Evolutionary conservation across 1,284 basidiomycete species (phyloP), one percentile per base, ranked within the genome.

Genomic region (Ceratobasidium sp.): DNA sequence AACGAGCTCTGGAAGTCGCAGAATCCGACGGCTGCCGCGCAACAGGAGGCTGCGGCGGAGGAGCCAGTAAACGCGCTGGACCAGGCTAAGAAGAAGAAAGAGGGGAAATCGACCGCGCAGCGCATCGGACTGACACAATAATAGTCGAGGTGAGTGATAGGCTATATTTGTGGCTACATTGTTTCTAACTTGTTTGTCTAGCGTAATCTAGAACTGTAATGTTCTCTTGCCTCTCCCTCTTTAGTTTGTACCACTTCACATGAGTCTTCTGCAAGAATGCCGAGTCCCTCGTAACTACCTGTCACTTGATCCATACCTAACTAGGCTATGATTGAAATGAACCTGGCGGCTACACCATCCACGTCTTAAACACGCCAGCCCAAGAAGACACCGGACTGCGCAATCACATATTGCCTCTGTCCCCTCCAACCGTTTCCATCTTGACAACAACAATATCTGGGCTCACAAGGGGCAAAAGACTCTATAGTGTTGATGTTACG

Each of bases 381-480:
- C n/a, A n/a, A n/a, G n/a, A n/a, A n/a, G n/a, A n/a, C n/a, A n/a
- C n/a, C n/a, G n/a, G n/a, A n/a, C n/a, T n/a, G n/a, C n/a, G n/a
- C n/a, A n/a, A n/a, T n/a, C n/a, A n/a, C n/a, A n/a, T n/a, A n/a
- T n/a, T n/a, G n/a, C n/a, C 11, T 26, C 64, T 35, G n/a, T 52
- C 46, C 7, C 49, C 64, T 21, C 64, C 64, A 46, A 69, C 52
- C 1, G 64, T 44, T 6, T n/a, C 9, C 4, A 69, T 43, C 41
- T 69, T 69, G 16, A 69, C 64, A 26, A 69, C 64, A 3, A 28
- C 64, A 46, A 69, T 69, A 46, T 69, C 64, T 2, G 64, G 38
- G 18, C 38, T 69, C 21, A 69, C 52, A 1, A 69, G 18, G 13
- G 64, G 64, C 52, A 69, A 35, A n/a, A 69, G 52, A n/a, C n/a